Evolutionary conservation across 768 basidiomycete genomes (phyloP).

Genomic region (Xerocomellus intermedius): DNA sequence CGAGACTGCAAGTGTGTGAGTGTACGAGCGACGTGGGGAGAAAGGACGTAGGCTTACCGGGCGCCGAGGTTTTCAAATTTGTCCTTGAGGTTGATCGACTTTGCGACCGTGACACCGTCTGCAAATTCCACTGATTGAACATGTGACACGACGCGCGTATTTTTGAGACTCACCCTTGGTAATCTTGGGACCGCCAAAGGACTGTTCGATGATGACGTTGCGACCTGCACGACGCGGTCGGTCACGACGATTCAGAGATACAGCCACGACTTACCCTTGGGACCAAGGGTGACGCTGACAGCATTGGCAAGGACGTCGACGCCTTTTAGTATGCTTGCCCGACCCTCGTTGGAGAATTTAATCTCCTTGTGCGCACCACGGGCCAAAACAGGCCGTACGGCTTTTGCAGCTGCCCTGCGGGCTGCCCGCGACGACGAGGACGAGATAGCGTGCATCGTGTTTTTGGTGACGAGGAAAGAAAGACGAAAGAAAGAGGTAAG

Average conservation of each 20-base stretch:
- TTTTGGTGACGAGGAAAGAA: conserved; percentile 11
- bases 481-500: too few species aligned
- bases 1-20: conserved; percentile 52
- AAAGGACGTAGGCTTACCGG: conserved; percentile 56
- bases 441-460: conserved; percentile 69
- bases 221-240: conserved; percentile 53
- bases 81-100: conserved; percentile 90
- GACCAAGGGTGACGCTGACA: conserved; percentile 93
- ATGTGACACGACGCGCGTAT: not conserved
- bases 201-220: conserved; percentile 98
- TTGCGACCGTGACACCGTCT: conserved; percentile 95
- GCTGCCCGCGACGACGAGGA: conserved; percentile 61
- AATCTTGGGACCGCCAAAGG: conserved; percentile 87
- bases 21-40: not conserved
- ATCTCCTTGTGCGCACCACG: conserved; percentile 94
- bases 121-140: too few species aligned
- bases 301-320: conserved; percentile 97
- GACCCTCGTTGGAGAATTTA: conserved; percentile 93
- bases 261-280: conserved; percentile 60
- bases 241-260: not conserved
- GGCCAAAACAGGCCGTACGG: conserved; percentile 50
- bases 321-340: conserved; percentile 90
- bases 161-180: conserved; percentile 67
- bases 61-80: conserved; percentile 99
- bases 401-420: conserved; percentile 63